Evolutionary conservation across 768 basidiomycete species (phyloP).

Genomic region (Chalciporus pseudorubinellus): DNA sequence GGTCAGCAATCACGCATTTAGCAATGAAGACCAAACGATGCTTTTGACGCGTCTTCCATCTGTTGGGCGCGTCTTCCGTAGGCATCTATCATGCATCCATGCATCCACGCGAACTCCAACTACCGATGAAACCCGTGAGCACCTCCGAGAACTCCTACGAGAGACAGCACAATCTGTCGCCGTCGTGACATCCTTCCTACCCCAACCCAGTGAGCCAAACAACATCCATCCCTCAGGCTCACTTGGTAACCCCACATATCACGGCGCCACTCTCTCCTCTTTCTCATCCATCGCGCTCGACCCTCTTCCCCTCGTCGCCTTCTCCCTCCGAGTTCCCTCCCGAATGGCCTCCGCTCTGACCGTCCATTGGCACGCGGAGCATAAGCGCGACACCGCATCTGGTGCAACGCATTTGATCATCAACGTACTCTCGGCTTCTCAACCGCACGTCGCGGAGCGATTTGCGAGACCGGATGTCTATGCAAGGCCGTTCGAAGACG

Average conservation of each 20-base stretch:
- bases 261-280: slow-evolving; percentile 92
- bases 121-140: slow-evolving; percentile 14
- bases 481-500: slow-evolving; percentile 53
- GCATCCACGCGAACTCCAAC: background rate
- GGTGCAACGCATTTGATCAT: slow-evolving; percentile 59
- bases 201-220: background rate
- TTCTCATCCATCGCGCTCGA: slow-evolving; percentile 91
- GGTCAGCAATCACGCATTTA: background rate
- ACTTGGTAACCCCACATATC: slow-evolving; percentile 39
- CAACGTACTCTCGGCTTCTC: slow-evolving; percentile 73
- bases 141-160: slow-evolving; percentile 60
- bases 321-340: slow-evolving; percentile 87
- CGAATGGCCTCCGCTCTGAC: slow-evolving; percentile 71
- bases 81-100: background rate
- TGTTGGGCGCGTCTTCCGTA: background rate
- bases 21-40: slow-evolving; percentile 1
- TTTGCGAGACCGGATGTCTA: slow-evolving; percentile 76
- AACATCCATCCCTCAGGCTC: background rate
- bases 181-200: slow-evolving; percentile 73
- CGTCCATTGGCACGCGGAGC: slow-evolving; percentile 16
- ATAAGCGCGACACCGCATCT: background rate
- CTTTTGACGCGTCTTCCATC: background rate
- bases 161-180: slow-evolving; percentile 84
- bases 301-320: slow-evolving; percentile 83
- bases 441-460: slow-evolving; percentile 56